Evolutionary conservation across 2,329 filamentous ascomycete genomes (phyloP).

Genomic region (Aotearoamyces nothofagi): DNA sequence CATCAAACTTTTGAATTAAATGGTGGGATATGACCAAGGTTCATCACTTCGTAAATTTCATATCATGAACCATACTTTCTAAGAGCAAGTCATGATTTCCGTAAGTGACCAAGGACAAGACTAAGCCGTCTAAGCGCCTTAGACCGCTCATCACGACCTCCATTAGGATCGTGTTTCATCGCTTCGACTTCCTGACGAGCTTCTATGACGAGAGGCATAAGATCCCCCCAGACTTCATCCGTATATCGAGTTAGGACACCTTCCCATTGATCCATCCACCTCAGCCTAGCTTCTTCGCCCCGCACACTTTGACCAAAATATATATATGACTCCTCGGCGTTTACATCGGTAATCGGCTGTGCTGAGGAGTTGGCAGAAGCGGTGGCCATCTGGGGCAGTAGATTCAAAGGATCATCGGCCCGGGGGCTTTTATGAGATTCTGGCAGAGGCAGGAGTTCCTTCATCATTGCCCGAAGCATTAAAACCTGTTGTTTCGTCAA

Average conservation of each 20-base stretch:
- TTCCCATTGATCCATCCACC: slow-evolving; percentile 40
- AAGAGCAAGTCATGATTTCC: neutral
- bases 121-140: slow-evolving; percentile 5
- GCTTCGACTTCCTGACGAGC: slow-evolving; percentile 39
- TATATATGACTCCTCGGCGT: slow-evolving; percentile 6
- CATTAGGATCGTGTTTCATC: slow-evolving; percentile 14
- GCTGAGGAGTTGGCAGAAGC: neutral
- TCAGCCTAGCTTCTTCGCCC: slow-evolving; percentile 11
- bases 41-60: neutral
- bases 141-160: slow-evolving; percentile 2
- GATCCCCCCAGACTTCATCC: slow-evolving; percentile 55
- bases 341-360: slow-evolving; percentile 10
- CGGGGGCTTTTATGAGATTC: slow-evolving; percentile 7
- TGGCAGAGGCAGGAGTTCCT: slow-evolving; percentile 10
- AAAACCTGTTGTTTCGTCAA: slow-evolving; percentile 13
- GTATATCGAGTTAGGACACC: slow-evolving; percentile 39
- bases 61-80: neutral
- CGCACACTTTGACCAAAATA: slow-evolving; percentile 4
- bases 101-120: slow-evolving; percentile 5
- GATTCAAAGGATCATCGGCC: slow-evolving; percentile 11
- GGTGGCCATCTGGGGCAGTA: slow-evolving; percentile 9
- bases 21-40: neutral
- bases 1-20: neutral
- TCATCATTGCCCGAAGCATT: slow-evolving; percentile 13
- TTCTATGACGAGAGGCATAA: slow-evolving; percentile 37